Evolutionary conservation across 805 yeast genomes (phyloP), one percentile per base, ranked within the genome.

Genomic region (Cyberlindnera bimundalis): DNA sequence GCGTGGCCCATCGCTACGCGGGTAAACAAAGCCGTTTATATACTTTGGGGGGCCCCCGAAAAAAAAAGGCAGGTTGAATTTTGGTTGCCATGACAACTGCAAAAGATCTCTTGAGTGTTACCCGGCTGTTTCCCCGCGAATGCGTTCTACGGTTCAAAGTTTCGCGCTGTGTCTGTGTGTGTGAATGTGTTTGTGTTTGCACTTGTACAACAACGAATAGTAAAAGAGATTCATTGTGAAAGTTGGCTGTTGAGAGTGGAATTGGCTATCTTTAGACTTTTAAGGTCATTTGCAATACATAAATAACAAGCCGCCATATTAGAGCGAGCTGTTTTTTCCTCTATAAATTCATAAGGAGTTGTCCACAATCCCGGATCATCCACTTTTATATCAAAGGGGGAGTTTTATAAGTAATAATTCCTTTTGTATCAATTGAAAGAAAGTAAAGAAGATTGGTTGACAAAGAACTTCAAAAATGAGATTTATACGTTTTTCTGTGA

Each of bases 21-120:
- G 46, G 40, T 38, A 43, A 39, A 43, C 47, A 43, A 35, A 33
- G 32, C 43, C 4, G 29, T 29, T 43, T 43, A 39, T 43, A 43
- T 43, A 43, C 31, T 6, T 21, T 11, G 18, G 18, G 23, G 23
- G n/a, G n/a, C n/a, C n/a, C n/a, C 8, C 12, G 10, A 13, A 13
- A 32, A 32, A 32, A 14, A 21, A 32, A 32, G 15, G 21, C 20
- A 29, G 12, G 15, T 14, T 6, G 12, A 14, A 16, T 7, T 10
- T 8, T 14, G 11, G 18, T n/a, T 14, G 14, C 12, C 18, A 14
- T 6, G n/a, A 5, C 14, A 15, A 28, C 19, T 28, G 19, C n/a
- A n/a, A n/a, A n/a, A n/a, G n/a, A n/a, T n/a, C n/a, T n/a, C n/a
- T n/a, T n/a, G n/a, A n/a, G n/a, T n/a, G n/a, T n/a, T n/a, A n/a